These are phyloP conservation scores for Aspergillus uvarum DNA, from an alignment of 2,329 filamentous ascomycete species.

Conservation along the genomic window DNA sequence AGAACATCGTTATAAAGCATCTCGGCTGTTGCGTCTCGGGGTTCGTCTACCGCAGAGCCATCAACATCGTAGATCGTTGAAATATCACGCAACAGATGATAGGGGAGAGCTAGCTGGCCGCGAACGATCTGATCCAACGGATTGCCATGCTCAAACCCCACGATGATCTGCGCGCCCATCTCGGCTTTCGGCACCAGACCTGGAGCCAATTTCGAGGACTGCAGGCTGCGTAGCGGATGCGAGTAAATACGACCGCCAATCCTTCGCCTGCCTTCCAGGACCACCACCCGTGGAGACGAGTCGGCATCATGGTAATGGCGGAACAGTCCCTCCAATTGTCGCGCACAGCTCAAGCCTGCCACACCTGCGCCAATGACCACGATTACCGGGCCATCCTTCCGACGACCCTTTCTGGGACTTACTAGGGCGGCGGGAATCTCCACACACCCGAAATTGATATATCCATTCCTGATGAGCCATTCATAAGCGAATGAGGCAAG, in stretches of 20 bases:
- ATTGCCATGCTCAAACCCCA: slow-evolving; percentile 93
- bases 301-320: slow-evolving; percentile 73
- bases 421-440: slow-evolving; percentile 58
- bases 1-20: slow-evolving; percentile 93
- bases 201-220: slow-evolving; percentile 52
- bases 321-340: slow-evolving; percentile 85
- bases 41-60: slow-evolving; percentile 66
- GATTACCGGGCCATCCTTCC: slow-evolving; percentile 66
- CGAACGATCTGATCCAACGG: slow-evolving; percentile 88
- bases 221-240: slow-evolving; percentile 63
- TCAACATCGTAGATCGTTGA: slow-evolving; percentile 83
- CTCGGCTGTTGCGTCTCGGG: slow-evolving; percentile 79
- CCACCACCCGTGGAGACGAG: slow-evolving; percentile 66
- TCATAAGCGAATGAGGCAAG: slow-evolving; percentile 85
- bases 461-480: slow-evolving; percentile 86
- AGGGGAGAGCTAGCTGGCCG: slow-evolving; percentile 82
- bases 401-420: slow-evolving; percentile 42
- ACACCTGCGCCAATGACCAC: slow-evolving; percentile 92
- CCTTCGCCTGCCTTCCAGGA: slow-evolving; percentile 83
- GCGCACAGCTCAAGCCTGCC: slow-evolving; percentile 85
- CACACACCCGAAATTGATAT: slow-evolving; percentile 95
- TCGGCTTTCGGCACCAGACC: slow-evolving; percentile 76
- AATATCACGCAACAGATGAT: slow-evolving; percentile 74
- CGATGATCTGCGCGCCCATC: slow-evolving; percentile 98
- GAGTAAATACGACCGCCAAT: slow-evolving; percentile 95